Base-by-base conservation (phyloP, 768 basidiomycete genomes). In the Lepiota brunneoincarnata region DNA sequence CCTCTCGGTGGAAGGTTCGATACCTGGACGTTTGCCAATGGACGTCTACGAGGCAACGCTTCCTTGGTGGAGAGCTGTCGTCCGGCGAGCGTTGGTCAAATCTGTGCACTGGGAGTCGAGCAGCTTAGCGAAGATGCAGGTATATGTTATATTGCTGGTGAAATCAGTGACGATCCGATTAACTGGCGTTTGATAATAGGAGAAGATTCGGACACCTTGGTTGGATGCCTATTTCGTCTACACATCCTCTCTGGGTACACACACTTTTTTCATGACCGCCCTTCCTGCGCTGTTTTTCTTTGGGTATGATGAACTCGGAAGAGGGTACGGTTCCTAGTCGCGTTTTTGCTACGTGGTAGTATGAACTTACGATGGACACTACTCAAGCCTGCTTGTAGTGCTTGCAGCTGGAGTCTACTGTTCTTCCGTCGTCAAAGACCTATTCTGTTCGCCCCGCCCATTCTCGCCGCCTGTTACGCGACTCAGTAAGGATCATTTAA, bases 251-350 rank as follows among this genome's bases (percentile, higher is more conserved):
- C 74, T 92, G 9, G 93, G 81, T 10, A 92, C 91, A 0, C 93
- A 93, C 62, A 93, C 89, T 0, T 98, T 94, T 72, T 98, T 98
- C 78, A 92, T 96, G 88, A 81, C 84, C 28, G 79, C 89, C 56
- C 73, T 99, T 5, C 96, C 96, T 0, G 74, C 84, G 0, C 77
- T 92, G 57, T 96, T 89, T 63, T 98, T 94, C 76, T 97, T 96
- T 64, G 95, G 95, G 0, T 79, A 84, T 59, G 73, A 72, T 2
- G 79, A 85, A 38, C 72, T 86, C 38, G 93, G 88, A 11, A 69
- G 83, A 62, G 92, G 86, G 92, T 93, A 64, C 59, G 86, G 75
- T 2, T 7, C n/a, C n/a, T n/a, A n/a, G 35, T 2, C 42, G 15
- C 24, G 15, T 42, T 15, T 36, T 24, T n/a, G 20, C 12, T 2